Percentiles rank a stretch among this genome's conserved stretches.
Conservation (phyloP, 352 stramenopile species). For the Globisporangium mamillatum region DNA sequence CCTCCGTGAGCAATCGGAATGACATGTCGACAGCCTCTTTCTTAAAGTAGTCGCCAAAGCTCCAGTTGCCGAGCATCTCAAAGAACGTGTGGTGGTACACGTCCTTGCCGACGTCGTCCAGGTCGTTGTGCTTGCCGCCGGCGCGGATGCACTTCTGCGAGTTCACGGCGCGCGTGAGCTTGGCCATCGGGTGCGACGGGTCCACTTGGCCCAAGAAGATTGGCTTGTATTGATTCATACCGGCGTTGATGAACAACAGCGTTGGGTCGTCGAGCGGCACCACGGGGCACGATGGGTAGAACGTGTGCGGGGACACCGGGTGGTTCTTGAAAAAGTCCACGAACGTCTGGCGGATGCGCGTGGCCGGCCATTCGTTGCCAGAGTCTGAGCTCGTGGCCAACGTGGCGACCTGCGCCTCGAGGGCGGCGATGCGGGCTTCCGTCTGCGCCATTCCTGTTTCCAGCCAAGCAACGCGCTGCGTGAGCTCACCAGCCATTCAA, state of each 20-base stretch:
- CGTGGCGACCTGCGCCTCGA: conserved; percentile 17
- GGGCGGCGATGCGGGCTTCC: conserved; percentile 21
- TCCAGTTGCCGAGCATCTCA: conserved; percentile 99
- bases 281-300: conserved; percentile 95
- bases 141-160: conserved; percentile 99
- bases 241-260: conserved; percentile 98
- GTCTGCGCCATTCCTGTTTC: conserved; percentile 26
- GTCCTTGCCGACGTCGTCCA: conserved; percentile 99
- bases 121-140: conserved; percentile 99
- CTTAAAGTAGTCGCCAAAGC: conserved; percentile 99
- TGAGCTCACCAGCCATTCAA: conserved; percentile 16
- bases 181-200: conserved; percentile 90
- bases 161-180: conserved; percentile 93
- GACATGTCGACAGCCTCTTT: conserved; percentile 96
- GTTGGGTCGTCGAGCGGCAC: conserved; percentile 98
- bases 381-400: conserved; percentile 24
- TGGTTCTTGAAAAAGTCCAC: conserved; percentile 97
- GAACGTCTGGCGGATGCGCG: conserved; percentile 96
- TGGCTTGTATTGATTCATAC: conserved; percentile 99
- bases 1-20: conserved; percentile 95
- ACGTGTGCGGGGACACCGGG: conserved; percentile 82
- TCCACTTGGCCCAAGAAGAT: conserved; percentile 99
- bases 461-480: conserved; percentile 30
- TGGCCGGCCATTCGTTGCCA: conserved; percentile 88
- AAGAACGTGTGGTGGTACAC: conserved; percentile 99